Percentiles rank a stretch among this genome's conserved stretches.
Evolutionary conservation across 2,329 filamentous ascomycete genomes (phyloP).

Genomic region (Aphanoascus verrucosus): DNA sequence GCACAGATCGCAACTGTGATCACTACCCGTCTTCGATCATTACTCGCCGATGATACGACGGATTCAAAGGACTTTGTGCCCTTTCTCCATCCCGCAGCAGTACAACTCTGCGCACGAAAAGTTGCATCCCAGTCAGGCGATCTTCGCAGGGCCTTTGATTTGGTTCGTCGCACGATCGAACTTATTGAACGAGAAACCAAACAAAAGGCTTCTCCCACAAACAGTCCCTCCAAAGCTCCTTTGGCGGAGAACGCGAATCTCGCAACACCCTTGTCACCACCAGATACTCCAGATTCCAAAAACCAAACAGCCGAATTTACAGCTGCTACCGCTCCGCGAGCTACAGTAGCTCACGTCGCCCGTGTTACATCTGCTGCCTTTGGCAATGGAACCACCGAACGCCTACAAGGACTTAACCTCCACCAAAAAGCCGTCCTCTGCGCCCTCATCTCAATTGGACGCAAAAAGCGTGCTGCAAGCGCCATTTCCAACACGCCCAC

Average conservation of each 20-base stretch:
- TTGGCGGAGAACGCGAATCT: constrained; percentile 74
- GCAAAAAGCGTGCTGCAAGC: constrained; percentile 34
- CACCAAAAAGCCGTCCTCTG: constrained; percentile 95
- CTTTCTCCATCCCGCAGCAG: constrained; percentile 85
- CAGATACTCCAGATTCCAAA: constrained; percentile 30
- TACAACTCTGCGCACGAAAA: constrained; percentile 89
- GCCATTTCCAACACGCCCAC: constrained; percentile 42
- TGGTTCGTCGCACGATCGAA: constrained; percentile 81
- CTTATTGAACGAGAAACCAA: constrained; percentile 76
- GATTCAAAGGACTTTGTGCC: constrained; percentile 55
- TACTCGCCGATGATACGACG: constrained; percentile 44
- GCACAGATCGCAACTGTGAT: constrained; percentile 80
- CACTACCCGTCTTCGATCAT: constrained; percentile 65
- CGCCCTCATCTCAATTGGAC: constrained; percentile 76
- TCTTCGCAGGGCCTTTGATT: constrained; percentile 87
- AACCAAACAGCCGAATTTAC: constrained; percentile 50
- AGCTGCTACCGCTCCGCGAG: constrained; percentile 70
- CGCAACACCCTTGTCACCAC: constrained; percentile 43
- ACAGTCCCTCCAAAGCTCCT: constrained; percentile 61
- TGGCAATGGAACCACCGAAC: constrained; percentile 74
- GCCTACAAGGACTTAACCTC: constrained; percentile 77
- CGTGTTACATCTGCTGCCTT: constrained; percentile 83
- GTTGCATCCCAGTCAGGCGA: constrained; percentile 91
- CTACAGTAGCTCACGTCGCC: constrained; percentile 81
- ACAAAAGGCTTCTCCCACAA: constrained; percentile 48